These are phyloP conservation scores for Malassezia sp. DNA, from an alignment of 1,284 basidiomycete species.

Conservation along the genomic window DNA sequence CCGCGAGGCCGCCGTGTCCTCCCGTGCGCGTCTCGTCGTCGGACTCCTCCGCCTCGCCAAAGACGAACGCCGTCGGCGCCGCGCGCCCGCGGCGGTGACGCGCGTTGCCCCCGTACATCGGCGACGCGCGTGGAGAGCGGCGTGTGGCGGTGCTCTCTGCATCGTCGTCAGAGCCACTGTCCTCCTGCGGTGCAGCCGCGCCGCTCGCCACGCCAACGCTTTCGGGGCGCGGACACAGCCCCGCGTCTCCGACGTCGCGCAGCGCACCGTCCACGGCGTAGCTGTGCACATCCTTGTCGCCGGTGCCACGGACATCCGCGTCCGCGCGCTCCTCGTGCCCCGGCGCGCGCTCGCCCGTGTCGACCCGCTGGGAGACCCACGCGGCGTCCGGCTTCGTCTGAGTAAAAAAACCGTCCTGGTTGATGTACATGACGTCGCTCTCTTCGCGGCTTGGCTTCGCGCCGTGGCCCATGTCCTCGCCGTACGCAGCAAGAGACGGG, in stretches of 20 bases:
- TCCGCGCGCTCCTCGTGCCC: too few species aligned
- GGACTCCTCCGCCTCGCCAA: slow-evolving; percentile 44
- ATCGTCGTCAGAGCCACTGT: background rate
- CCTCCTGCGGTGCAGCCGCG: too few species aligned
- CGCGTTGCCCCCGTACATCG: background rate
- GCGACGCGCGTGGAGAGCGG: background rate
- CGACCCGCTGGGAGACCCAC: too few species aligned
- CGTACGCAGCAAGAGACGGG: slow-evolving; percentile 24
- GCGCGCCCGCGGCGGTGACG: too few species aligned
- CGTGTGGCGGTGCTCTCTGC: background rate
- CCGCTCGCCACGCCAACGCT: too few species aligned
- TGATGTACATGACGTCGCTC: slow-evolving; percentile 32
- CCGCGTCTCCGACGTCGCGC: too few species aligned
- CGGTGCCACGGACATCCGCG: too few species aligned
- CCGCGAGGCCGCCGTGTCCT: slow-evolving; percentile 30
- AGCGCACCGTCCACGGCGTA: too few species aligned
- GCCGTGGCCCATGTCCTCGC: slow-evolving; percentile 17
- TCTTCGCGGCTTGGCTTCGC: background rate
- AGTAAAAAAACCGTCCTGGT: slow-evolving; percentile 38
- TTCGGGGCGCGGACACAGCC: too few species aligned
- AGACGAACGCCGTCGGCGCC: slow-evolving; percentile 23
- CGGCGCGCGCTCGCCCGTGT: too few species aligned
- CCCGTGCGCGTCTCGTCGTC: slow-evolving; percentile 26
- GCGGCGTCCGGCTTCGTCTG: slow-evolving; percentile 40
- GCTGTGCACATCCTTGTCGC: too few species aligned